Percentiles rank a stretch among this genome's conserved stretches.
These are phyloP conservation scores for Daucus carota DNA, from an alignment of 129 eudicot species.

Conservation along the genomic window DNA sequence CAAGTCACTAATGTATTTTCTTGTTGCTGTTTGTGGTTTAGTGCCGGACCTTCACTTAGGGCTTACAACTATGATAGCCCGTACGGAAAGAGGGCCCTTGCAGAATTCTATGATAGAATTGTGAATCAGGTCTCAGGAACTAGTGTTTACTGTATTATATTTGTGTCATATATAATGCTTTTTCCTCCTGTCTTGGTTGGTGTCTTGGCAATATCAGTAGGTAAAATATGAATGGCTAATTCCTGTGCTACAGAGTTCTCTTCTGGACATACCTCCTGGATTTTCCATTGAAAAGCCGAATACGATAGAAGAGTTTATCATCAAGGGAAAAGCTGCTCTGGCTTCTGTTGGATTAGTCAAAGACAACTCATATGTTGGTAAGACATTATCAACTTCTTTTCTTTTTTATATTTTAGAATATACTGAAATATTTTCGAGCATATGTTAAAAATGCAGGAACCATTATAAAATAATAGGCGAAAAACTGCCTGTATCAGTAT, in stretches of 20 bases:
- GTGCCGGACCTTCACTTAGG: constrained; percentile 95
- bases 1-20: not conserved
- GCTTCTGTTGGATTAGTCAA: constrained; percentile 90
- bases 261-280: constrained; percentile 85
- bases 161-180: not conserved
- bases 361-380: constrained; percentile 65
- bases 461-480: not conserved
- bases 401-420: not conserved
- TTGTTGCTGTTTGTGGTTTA: constrained; percentile 26
- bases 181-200: not conserved
- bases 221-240: not conserved
- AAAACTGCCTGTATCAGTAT: not conserved
- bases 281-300: constrained; percentile 74
- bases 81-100: constrained; percentile 77
- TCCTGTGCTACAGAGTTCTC: constrained; percentile 46
- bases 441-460: not conserved
- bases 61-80: constrained; percentile 89
- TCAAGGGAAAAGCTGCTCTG: constrained; percentile 83
- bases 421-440: not conserved
- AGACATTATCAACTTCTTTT: not conserved
- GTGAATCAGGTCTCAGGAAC: constrained; percentile 63
- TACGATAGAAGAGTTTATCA: constrained; percentile 58
- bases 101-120: constrained; percentile 69
- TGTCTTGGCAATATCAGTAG: not conserved
- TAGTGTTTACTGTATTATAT: constrained; percentile 5